A percentile compares a stretch with the other conserved stretches of the same genome.
These are phyloP conservation scores for Kappamyces sp. DNA, from an alignment of 192 early-diverging fungal species.

Conservation along the genomic window DNA sequence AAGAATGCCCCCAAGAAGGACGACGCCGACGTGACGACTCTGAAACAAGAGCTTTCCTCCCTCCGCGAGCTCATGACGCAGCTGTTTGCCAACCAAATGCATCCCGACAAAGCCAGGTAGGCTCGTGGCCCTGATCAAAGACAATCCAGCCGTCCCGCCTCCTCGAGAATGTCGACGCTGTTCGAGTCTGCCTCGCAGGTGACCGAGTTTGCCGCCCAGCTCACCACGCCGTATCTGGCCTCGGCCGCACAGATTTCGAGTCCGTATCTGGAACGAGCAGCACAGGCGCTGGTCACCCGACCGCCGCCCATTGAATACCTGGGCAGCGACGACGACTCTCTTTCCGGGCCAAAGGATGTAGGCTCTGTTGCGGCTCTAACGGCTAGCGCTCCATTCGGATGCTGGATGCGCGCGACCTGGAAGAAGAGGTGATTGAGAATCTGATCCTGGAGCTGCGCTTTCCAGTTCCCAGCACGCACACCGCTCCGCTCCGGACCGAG, in stretches of 20 bases:
- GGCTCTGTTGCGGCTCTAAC: conserved; percentile 12
- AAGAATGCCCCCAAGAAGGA: conserved; percentile 36
- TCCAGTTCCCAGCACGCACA: conserved; percentile 74
- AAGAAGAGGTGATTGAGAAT: conserved; percentile 80
- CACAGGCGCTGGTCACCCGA: conserved; percentile 9
- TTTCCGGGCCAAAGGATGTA: not conserved
- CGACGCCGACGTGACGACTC: conserved; percentile 59
- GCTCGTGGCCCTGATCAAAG: conserved; percentile 6
- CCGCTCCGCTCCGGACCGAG: conserved; percentile 70
- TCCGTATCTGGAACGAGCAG: conserved; percentile 17
- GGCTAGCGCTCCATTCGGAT: conserved; percentile 37
- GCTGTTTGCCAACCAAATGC: conserved; percentile 56
- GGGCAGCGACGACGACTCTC: not conserved
- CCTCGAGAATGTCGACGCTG: not conserved
- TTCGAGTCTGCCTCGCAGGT: not conserved
- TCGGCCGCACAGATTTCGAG: conserved; percentile 10
- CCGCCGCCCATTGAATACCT: not conserved
- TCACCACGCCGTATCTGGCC: not conserved
- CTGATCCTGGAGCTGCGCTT: conserved; percentile 86
- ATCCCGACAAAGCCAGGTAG: conserved; percentile 44
- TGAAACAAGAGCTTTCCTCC: conserved; percentile 66
- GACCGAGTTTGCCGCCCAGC: not conserved
- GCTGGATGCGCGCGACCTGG: conserved; percentile 46
- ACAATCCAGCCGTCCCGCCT: not conserved
- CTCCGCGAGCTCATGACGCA: conserved; percentile 66